These are phyloP conservation scores for Actinidia arguta DNA, from an alignment of 179 eudicot genomes.

Conservation along the genomic window DNA sequence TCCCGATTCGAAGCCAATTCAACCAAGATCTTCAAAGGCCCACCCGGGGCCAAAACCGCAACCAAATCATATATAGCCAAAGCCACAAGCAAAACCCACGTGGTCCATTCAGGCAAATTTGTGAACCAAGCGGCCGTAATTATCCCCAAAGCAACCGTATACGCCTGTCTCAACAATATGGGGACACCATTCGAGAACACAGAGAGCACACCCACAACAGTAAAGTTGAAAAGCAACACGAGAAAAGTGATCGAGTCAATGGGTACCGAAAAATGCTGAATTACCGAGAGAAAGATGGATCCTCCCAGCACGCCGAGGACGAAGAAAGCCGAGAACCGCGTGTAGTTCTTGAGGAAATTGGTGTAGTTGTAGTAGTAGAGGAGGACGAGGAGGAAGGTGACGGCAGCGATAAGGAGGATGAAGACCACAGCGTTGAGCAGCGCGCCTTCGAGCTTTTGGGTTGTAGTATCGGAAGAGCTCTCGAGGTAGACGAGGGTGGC, in stretches of 20 bases:
- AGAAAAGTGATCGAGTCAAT: constrained; percentile 58
- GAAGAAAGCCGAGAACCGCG: constrained; percentile 76
- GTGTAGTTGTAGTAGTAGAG: constrained; percentile 88
- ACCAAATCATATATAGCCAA: constrained; percentile 86
- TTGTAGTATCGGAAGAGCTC: constrained; percentile 59
- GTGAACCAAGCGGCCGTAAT: constrained; percentile 94
- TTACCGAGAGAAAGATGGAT: constrained; percentile 58
- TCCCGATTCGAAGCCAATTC: constrained; percentile 80
- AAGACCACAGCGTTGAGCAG: constrained; percentile 81
- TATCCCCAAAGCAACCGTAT: constrained; percentile 78
- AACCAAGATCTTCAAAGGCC: constrained; percentile 85
- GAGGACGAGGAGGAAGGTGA: constrained; percentile 76
- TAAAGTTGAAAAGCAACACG: constrained; percentile 62
- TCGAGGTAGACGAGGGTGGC: constrained; percentile 89
- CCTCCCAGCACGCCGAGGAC: constrained; percentile 79
- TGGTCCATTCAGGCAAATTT: constrained; percentile 95
- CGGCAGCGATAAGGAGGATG: constrained; percentile 63
- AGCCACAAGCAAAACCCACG: constrained; percentile 88
- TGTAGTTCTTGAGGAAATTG: constrained; percentile 69
- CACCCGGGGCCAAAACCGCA: constrained; percentile 94
- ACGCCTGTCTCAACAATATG: constrained; percentile 68
- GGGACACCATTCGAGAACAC: constrained; percentile 79
- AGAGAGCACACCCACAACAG: constrained; percentile 66
- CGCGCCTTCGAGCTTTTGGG: constrained; percentile 78
- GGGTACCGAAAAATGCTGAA: constrained; percentile 57